Evolutionary conservation across 805 yeast species (phyloP).

Genomic region (Metschnikowia hibisci): DNA sequence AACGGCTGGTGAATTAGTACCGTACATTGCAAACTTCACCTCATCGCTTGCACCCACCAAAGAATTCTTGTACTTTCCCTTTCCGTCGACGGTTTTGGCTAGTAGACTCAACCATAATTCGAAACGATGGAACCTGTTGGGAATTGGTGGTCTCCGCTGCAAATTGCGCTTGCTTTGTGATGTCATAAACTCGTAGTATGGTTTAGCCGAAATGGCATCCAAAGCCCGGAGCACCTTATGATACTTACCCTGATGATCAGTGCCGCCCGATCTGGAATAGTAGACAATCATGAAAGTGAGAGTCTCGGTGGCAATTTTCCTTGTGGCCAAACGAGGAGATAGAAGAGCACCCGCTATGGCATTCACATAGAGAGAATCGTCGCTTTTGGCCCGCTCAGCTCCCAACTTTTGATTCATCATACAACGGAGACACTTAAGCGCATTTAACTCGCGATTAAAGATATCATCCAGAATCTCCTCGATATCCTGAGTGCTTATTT

Average conservation of each 20-base stretch:
- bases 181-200: conserved; percentile 34
- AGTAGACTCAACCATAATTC: conserved; percentile 71
- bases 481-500: conserved; percentile 24
- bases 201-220: conserved; percentile 38
- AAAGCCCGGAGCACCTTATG: conserved; percentile 54
- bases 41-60: conserved; percentile 91
- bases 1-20: conserved; percentile 32
- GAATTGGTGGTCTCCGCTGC: conserved; percentile 35
- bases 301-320: conserved; percentile 78
- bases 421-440: conserved; percentile 75
- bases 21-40: conserved; percentile 35
- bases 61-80: conserved; percentile 82
- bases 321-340: conserved; percentile 70
- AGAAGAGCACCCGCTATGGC: conserved; percentile 69
- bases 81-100: conserved; percentile 68
- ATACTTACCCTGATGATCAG: conserved; percentile 41
- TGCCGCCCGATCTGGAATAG: conserved; percentile 25
- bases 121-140: conserved; percentile 45
- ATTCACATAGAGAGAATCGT: conserved; percentile 42
- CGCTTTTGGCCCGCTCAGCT: conserved; percentile 52
- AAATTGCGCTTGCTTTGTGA: conserved; percentile 24
- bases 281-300: conserved; percentile 47
- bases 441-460: conserved; percentile 67
- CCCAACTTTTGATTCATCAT: conserved; percentile 63
- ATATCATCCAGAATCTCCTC: conserved; percentile 45